Percentiles rank a stretch among this genome's conserved stretches.
Conservation (phyloP, 257 asterid species). For the Coffea canephora region DNA sequence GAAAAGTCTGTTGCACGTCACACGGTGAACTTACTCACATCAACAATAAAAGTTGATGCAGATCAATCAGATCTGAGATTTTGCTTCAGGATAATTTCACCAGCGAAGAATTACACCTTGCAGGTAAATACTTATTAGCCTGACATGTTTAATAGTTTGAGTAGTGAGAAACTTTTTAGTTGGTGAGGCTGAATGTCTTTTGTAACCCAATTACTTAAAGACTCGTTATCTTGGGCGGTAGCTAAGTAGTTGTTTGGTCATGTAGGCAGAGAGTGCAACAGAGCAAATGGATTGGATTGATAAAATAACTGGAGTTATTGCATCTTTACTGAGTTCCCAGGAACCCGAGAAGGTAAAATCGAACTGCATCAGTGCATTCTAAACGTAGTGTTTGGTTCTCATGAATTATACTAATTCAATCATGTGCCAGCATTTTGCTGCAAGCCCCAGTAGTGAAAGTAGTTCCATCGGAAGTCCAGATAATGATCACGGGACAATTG, state of each 20-base stretch:
- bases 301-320: slow-evolving; percentile 97
- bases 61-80: slow-evolving; percentile 98
- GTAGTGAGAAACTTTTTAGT: background rate
- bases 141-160: background rate
- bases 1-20: slow-evolving; percentile 99
- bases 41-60: slow-evolving; percentile 96
- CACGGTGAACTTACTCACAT: slow-evolving; percentile 92
- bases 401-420: background rate
- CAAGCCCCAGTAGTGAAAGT: slow-evolving; percentile 78
- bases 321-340: slow-evolving; percentile 95
- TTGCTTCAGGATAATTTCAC: slow-evolving; percentile 97
- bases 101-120: slow-evolving; percentile 92
- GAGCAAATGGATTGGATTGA: slow-evolving; percentile 99
- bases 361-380: slow-evolving; percentile 5
- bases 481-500: slow-evolving; percentile 76
- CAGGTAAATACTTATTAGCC: slow-evolving; percentile 46
- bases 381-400: slow-evolving; percentile 48
- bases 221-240: background rate
- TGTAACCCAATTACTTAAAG: background rate
- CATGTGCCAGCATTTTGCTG: slow-evolving; percentile 2
- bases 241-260: slow-evolving; percentile 20
- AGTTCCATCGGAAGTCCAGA: slow-evolving; percentile 87
- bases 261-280: slow-evolving; percentile 97
- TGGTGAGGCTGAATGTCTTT: slow-evolving; percentile 2
- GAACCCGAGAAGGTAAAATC: slow-evolving; percentile 81